Evolutionary conservation across 257 asterid species (phyloP), one percentile per base, ranked within the genome.

Genomic region (Petunia secreta): DNA sequence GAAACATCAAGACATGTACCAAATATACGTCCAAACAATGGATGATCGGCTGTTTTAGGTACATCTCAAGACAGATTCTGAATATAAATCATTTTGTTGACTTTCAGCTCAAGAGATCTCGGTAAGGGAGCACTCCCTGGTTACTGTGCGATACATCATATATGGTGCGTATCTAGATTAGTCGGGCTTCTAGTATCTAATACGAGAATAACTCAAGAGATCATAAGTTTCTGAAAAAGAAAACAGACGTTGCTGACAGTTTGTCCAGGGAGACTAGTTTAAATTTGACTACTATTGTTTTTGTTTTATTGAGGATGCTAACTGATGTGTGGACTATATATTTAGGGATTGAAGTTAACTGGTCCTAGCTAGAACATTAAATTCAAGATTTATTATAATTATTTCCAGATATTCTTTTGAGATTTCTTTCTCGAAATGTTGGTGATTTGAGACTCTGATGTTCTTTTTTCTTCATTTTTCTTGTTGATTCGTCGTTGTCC

Each of bases 11-110:
- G 87, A 78, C 79, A 74, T 64, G 84, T 71, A 11, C 79, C 71
- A 16, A 82, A 82, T 84, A 84, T 81, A 81, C 87, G 89, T 74
- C 83, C 83, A 85, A 80, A 83, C 81, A 0, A 78, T 88, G 5
- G 86, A 78, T 82, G 96, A 91, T 73, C 59, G 87, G 84, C 52
- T 87, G 94, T 80, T 89, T 89, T 66, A 92, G 96, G 91, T 90
- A 83, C 91, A 85, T 25, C 25, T 25, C 25, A 25, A 25, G 25
- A 25, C 25, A 25, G 25, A 25, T 25, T 25, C 25, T 25, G 25
- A 25, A 25, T 25, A 25, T 25, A 25, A 25, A 25, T 25, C 25
- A 25, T 25, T 25, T 25, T 25, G 25, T 25, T 25, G 25, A 25
- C 25, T 25, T 25, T 25, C 25, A 25, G 25, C 25, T 25, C 25